Evolutionary conservation across 2,329 filamentous ascomycete genomes (phyloP), one percentile per base, ranked within the genome.

Genomic region (Aspergillus sp.): DNA sequence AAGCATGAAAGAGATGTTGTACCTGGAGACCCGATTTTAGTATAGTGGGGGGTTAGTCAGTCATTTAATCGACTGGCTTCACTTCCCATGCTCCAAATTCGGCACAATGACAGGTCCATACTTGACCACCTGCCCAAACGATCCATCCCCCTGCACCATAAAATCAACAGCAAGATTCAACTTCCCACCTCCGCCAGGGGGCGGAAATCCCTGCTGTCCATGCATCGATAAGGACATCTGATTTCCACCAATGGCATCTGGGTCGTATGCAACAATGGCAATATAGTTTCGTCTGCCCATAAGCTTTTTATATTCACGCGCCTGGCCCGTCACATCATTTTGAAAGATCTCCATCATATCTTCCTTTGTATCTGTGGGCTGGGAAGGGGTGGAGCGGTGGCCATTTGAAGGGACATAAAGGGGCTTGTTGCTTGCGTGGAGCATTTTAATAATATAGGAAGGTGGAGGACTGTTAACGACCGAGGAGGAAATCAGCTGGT

Each of bases 311-410:
- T 93, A 82, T 74, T 97, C 93, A 47, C 93, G 83, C 0, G 87
- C 81, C 37, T 86, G 81, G n/a, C 95, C 93, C 54, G 88, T 91
- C 15, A 95, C 91, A 67, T 99, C 95, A 7, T 89, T 90, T 68
- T 95, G 91, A 83, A 99, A 99, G 65, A 99, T 96, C 79, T 99
- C 95, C 90, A 99, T 96, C 95, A 99, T 99, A 77, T 99, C 95
- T 75, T 99, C 95, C 76, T 99, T 98, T 47, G 95, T 99, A 73
- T 99, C 95, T 2, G 88, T 89, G 1, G 89, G 87, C 63, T 74
- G 68, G 8, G 85, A 84, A 56, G 91, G 86, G 1, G 83, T 82
- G 59, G 80, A 83, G 62, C 85, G 81, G 65, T 87, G 84, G n/a
- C 93, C 93, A 74, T 99, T 99, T 54, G 85, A 82, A 0, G 95